These are phyloP conservation scores for Phytophthora sansomeana DNA, from an alignment of 352 stramenopile species.

Conservation along the genomic window DNA sequence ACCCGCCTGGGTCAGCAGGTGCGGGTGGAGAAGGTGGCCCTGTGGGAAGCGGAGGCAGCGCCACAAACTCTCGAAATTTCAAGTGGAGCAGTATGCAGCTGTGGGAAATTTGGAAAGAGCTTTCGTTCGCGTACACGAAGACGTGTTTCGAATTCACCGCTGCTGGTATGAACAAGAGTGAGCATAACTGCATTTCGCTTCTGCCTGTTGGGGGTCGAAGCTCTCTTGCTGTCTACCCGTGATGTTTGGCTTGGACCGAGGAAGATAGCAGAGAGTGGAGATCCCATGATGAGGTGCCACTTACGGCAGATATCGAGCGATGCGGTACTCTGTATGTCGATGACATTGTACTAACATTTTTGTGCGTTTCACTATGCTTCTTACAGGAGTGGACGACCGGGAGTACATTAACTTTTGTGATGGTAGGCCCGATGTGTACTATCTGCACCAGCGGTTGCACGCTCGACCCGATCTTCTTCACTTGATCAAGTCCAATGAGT, in stretches of 20 bases:
- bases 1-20: constrained; percentile 24
- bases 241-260: constrained; percentile 1
- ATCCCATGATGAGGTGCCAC: constrained; percentile 23
- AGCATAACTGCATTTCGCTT: constrained; percentile 51
- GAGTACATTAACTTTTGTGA: constrained; percentile 87
- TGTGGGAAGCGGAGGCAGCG: constrained; percentile 34
- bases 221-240: constrained; percentile 5
- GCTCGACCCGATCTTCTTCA: constrained; percentile 76
- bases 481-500: constrained; percentile 86
- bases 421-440: constrained; percentile 78
- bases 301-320: constrained; percentile 14
- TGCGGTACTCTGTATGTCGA: constrained; percentile 10
- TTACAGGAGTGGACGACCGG: constrained; percentile 73
- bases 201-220: constrained; percentile 30
- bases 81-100: constrained; percentile 87
- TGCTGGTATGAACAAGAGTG: constrained; percentile 86
- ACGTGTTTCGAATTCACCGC: constrained; percentile 84
- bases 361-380: constrained; percentile 21
- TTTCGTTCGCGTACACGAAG: constrained; percentile 85
- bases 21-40: constrained; percentile 23
- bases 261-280: constrained; percentile 10
- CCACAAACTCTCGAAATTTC: constrained; percentile 61
- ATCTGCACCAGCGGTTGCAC: constrained; percentile 81
- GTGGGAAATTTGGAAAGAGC: constrained; percentile 87
- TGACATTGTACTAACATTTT: constrained; percentile 30